phyloP scores from a whole-genome alignment of 164 flowering plant species.

The Santalum album region DNA sequence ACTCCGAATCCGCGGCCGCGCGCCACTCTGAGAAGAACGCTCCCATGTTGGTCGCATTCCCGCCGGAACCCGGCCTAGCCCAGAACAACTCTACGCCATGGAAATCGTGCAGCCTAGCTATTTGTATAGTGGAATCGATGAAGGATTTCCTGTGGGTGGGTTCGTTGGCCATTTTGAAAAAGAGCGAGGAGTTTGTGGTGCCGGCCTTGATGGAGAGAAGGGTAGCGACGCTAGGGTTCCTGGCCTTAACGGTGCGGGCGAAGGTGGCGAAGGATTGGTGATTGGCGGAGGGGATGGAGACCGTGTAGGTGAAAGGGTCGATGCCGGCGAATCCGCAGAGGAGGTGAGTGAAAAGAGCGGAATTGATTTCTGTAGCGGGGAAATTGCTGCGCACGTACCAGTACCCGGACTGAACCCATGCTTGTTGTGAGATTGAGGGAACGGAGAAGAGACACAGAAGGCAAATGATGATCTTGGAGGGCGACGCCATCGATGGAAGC shows the following conservation, averaged over 20 bases:
- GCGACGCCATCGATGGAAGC: too few relatives aligned
- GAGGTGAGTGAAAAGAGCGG: slow-evolving; percentile 1
- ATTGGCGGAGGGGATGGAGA: slow-evolving; percentile 17
- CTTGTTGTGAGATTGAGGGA: too few relatives aligned
- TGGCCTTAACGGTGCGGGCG: slow-evolving; percentile 23
- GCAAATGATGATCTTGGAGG: too few relatives aligned
- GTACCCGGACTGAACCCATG: too few relatives aligned
- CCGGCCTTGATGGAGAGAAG: slow-evolving; percentile 35
- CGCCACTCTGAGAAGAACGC: slow-evolving; percentile 35
- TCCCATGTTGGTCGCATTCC: slow-evolving; percentile 32
- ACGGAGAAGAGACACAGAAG: too few relatives aligned
- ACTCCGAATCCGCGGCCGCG: slow-evolving; percentile 18
- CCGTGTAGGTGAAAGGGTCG: slow-evolving; percentile 12
- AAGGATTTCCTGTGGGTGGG: slow-evolving; percentile 19
- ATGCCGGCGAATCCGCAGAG: neutral
- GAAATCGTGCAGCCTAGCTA: slow-evolving; percentile 27
- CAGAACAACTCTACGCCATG: slow-evolving; percentile 42
- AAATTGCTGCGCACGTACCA: too few relatives aligned
- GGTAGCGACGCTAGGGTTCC: slow-evolving; percentile 25
- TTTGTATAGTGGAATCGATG: slow-evolving; percentile 33
- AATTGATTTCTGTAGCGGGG: slow-evolving; percentile 12
- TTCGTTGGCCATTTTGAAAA: slow-evolving; percentile 24
- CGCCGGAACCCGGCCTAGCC: slow-evolving; percentile 16
- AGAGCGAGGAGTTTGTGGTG: neutral
- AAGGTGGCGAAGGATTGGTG: slow-evolving; percentile 18